phyloP scores from a whole-genome alignment of 495 filamentous ascomycete species.

The Cenococcum geophilum region DNA sequence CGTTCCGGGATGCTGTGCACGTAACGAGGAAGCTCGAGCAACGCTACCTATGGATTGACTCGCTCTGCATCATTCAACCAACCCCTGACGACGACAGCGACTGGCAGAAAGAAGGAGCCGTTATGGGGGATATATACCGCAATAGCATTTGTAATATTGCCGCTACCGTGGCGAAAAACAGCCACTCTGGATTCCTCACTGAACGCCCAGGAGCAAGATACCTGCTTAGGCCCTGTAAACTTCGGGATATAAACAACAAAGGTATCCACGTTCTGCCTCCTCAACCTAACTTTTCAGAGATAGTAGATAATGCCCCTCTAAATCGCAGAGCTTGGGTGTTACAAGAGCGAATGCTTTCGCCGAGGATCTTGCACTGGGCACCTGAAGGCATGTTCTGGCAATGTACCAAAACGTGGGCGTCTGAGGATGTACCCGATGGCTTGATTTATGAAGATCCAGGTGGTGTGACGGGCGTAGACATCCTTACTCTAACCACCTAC shows the following conservation, averaged over 20 bases:
- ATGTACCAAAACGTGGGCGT: conserved; percentile 3
- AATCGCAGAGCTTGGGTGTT: conserved; percentile 9
- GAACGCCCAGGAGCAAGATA: background rate
- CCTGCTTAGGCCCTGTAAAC: background rate
- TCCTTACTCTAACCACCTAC: background rate
- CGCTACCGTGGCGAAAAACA: background rate
- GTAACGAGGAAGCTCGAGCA: background rate
- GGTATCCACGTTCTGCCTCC: background rate
- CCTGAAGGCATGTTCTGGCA: conserved; percentile 4
- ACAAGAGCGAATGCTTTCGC: conserved; percentile 19
- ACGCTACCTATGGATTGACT: conserved; percentile 13
- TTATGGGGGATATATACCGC: conserved; percentile 10
- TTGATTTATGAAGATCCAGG: background rate
- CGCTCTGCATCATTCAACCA: conserved; percentile 13
- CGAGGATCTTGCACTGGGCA: conserved; percentile 5
- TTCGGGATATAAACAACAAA: background rate
- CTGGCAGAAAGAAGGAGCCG: background rate
- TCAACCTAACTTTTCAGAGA: background rate
- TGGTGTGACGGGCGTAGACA: background rate
- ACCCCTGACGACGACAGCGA: background rate
- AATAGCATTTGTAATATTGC: conserved; percentile 4
- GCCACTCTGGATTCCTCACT: conserved; percentile 2
- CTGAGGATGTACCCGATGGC: background rate
- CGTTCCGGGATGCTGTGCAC: conserved; percentile 10
- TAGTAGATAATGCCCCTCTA: background rate